These are phyloP conservation scores for Linnemannia hyalina DNA, from an alignment of 192 early-diverging fungal species.

Conservation along the genomic window DNA sequence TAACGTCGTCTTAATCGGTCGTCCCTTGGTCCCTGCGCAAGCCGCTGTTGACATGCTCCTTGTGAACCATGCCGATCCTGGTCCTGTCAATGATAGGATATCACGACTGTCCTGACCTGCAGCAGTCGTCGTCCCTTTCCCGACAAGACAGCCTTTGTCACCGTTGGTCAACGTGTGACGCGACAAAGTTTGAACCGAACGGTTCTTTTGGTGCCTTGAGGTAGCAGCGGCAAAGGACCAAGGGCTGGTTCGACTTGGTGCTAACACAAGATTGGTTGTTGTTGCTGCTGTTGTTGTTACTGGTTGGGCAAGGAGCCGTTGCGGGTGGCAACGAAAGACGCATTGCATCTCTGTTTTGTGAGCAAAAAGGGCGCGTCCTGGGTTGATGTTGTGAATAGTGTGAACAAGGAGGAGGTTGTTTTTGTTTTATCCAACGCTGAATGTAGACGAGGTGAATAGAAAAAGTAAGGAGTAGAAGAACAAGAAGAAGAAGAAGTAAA, in stretches of 20 bases:
- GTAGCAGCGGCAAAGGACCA: not conserved
- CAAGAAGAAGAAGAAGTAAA: not conserved
- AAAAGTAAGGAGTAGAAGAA: not conserved
- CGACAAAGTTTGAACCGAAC: not conserved
- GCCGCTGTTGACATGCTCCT: not conserved
- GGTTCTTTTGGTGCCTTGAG: not conserved
- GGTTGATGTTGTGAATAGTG: not conserved
- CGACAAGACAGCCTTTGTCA: not conserved
- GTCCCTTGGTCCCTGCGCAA: not conserved
- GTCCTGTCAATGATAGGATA: not conserved
- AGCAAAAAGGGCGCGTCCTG: not conserved
- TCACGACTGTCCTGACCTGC: not conserved
- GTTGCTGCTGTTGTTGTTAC: not conserved
- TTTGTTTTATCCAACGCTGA: not conserved
- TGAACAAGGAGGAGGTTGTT: not conserved
- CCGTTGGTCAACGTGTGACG: not conserved
- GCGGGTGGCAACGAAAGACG: conserved; percentile 40
- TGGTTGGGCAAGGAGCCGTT: conserved; percentile 10
- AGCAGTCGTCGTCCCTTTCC: not conserved
- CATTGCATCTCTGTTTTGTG: conserved; percentile 30
- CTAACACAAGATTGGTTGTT: not conserved
- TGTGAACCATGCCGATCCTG: not conserved
- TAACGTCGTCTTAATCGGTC: not conserved
- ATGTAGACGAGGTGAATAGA: not conserved
- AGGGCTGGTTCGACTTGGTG: not conserved